phyloP scores from a whole-genome alignment of 2,329 filamentous ascomycete genomes.

The Amphichorda felina region DNA sequence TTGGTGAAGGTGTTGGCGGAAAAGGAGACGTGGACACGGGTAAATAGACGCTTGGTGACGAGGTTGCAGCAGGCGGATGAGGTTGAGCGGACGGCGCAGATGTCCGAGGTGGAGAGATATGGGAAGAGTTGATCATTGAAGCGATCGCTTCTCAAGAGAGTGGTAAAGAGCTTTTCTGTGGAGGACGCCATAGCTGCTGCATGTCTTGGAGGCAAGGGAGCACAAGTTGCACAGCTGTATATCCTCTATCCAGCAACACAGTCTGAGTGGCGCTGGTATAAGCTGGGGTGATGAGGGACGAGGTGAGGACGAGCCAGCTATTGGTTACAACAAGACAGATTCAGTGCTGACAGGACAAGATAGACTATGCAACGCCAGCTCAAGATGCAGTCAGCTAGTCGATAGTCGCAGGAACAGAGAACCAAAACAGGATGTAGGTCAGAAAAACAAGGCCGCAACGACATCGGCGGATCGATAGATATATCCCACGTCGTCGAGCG shows the following conservation, averaged over 20 bases:
- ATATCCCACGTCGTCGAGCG: neutral
- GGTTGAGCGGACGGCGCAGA: slow-evolving; percentile 51
- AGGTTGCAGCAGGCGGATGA: slow-evolving; percentile 61
- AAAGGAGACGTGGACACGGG: slow-evolving; percentile 58
- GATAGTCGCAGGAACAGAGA: neutral
- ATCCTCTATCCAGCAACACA: neutral
- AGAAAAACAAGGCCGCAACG: slow-evolving; percentile 1
- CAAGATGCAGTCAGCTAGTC: neutral
- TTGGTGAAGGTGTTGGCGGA: slow-evolving; percentile 65
- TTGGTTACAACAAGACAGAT: neutral
- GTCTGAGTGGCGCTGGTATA: neutral
- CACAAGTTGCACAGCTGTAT: neutral
- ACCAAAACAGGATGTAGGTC: neutral
- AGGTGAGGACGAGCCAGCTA: neutral
- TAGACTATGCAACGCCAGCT: neutral
- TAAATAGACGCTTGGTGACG: slow-evolving; percentile 58
- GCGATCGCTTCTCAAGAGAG: slow-evolving; percentile 39
- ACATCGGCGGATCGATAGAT: slow-evolving; percentile 3
- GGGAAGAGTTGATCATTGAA: slow-evolving; percentile 39
- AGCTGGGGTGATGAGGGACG: no score
- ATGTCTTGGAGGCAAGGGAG: slow-evolving; percentile 23
- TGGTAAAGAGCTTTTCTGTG: slow-evolving; percentile 36
- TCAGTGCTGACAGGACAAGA: neutral
- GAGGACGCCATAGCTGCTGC: slow-evolving; percentile 37
- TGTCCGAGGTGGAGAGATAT: slow-evolving; percentile 34